Conservation (phyloP, 257 asterid genomes). For the Solanum neorickii region DNA sequence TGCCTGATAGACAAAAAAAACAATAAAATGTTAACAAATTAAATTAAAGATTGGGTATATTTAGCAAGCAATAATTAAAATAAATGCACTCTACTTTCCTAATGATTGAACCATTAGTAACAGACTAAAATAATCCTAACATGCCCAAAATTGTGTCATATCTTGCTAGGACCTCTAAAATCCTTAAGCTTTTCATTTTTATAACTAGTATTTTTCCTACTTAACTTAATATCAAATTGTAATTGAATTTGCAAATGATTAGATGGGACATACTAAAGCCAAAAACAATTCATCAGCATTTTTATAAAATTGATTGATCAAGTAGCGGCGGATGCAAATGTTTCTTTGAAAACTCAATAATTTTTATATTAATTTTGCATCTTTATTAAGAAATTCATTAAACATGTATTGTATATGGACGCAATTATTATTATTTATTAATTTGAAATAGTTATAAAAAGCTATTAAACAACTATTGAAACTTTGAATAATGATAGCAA, state of each 20-base stretch:
- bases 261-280: not conserved
- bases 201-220: not conserved
- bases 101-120: not conserved
- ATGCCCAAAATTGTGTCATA: not conserved
- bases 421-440: too few relatives aligned
- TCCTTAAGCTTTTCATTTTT: not conserved
- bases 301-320: not conserved
- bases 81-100: not conserved
- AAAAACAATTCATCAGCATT: not conserved
- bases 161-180: not conserved
- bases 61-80: not conserved
- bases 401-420: rapidly evolving
- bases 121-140: not conserved
- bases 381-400: not conserved
- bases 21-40: not conserved
- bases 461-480: slow-evolving; percentile 4
- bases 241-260: not conserved
- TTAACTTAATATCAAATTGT: not conserved
- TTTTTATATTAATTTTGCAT: not conserved
- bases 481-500: slow-evolving; percentile 22
- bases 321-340: not conserved
- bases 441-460: rapidly evolving
- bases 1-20: not conserved
- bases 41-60: not conserved
- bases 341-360: not conserved